Conservation (phyloP, 331 rosid genomes). For the Malus hybrid region DNA sequence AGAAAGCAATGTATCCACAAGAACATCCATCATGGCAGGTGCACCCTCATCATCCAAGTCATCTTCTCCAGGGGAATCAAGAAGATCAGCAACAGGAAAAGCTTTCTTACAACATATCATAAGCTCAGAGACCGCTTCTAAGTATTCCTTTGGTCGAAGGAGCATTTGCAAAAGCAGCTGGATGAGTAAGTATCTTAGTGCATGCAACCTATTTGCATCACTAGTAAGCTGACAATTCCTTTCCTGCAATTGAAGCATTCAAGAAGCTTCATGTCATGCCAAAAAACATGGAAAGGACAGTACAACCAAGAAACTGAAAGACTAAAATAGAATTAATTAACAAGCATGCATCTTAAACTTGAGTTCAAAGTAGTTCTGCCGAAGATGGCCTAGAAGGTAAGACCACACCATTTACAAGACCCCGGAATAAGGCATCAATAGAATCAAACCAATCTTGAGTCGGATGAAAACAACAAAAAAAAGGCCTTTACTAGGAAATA, state of each 20-base stretch:
- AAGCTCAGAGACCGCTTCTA: conserved; percentile 82
- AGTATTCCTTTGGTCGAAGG: conserved; percentile 68
- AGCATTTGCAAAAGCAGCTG: conserved; percentile 88
- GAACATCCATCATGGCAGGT: conserved; percentile 82
- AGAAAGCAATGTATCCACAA: conserved; percentile 90
- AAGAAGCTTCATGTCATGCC: background rate
- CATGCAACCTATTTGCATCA: conserved; percentile 57
- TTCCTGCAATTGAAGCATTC: conserved; percentile 45
- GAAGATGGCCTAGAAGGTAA: background rate
- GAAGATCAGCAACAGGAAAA: conserved; percentile 48
- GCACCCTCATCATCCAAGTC: conserved; percentile 45
- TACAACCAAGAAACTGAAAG: background rate
- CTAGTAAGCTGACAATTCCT: conserved; percentile 34
- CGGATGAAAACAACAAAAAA: background rate
- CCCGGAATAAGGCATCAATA: background rate
- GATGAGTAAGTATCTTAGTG: conserved; percentile 72
- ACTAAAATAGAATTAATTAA: background rate
- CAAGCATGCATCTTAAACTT: background rate
- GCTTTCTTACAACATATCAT: conserved; percentile 75
- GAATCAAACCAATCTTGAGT: background rate
- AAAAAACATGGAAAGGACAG: background rate
- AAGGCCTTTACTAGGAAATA: background rate
- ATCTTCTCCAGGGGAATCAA: conserved; percentile 55
- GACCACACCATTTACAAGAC: background rate
- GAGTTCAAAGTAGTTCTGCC: background rate